Evolutionary conservation across 257 asterid genomes (phyloP), one percentile per base, ranked within the genome.

Genomic region (Voacanga thouarsii): DNA sequence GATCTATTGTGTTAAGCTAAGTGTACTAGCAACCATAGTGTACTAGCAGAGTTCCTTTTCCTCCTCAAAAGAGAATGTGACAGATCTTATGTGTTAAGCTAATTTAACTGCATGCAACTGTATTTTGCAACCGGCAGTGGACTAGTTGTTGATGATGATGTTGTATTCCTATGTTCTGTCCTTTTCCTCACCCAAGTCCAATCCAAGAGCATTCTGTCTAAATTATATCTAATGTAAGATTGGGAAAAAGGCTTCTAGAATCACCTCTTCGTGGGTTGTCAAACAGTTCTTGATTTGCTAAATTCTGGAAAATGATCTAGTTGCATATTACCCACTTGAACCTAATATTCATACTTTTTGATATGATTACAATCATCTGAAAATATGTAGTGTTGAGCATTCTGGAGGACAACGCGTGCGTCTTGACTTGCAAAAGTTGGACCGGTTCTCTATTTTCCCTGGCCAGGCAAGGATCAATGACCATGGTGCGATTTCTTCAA

Each of bases 321-420:
- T 49, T 50, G 12, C 43, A 18, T 12, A 24, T 72, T 45, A 21
- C 19, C 4, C 44, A 33, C 43, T 28, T 47, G 21, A 51, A 71
- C 24, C 15, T 30, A 37, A 61, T 30, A n/a, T 70, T 44, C 53
- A 78, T 53, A 12, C 69, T 68, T 41, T 26, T 24, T 23, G 75
- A 28, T 18, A 41, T n/a, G 18, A 24, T 55, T 56, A 55, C 66
- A 50, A 59, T 33, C 15, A 64, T 81, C 59, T 72, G 33, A 72
- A 47, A 60, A 57, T 76, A 59, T 65, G 67, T 88, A 96, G 98
- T 80, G 97, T 89, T 53, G 96, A 96, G 90, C 96, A 90, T 86
- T 92, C 99, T 79, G 98, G 99, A 74, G 99, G 98, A 84, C 99
- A 92, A 83, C 93, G 96, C 41, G 96, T 96, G 81, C 97, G 97